Base-by-base conservation (phyloP, 2,329 filamentous ascomycete genomes). In the Aspergillus pseudotamarii region DNA sequence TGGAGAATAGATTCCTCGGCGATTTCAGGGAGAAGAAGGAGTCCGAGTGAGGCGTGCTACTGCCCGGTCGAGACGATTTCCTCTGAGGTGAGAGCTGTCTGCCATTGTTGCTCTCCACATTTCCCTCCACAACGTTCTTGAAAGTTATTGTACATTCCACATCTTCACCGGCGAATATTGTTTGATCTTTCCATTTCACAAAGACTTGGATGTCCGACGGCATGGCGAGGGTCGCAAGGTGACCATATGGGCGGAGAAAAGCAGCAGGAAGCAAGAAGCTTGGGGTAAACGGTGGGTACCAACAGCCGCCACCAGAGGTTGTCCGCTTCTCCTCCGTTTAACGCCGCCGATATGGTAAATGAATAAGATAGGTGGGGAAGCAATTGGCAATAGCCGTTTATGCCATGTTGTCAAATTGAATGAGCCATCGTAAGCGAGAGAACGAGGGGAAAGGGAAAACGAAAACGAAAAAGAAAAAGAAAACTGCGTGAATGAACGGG, bases 121-220 rank as follows among this genome's bases (percentile, higher is more conserved):
- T 69, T 64, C 69, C 81, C 57, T 85, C 78, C 34, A 85, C 82
- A 57, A 94, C 86, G 77, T 99, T 99, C 80, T 91, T 94, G 82
- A 99, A 99, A 57, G 92, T 97, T 78, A 99, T 96, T 69, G 90
- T 93, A 80, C 95, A 98, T 81, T 94, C 92, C 74, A 98, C 87
- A 75, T 97, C 91, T 83, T 99, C 95, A 79, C 95, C 95, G 62
- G 95, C 92, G 81, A 98, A 99, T 72, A 99, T 92, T 66, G 92
- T 94, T 78, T 94, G 89, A 76, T 96, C 92, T 78, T 93, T 91
- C 91, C 94, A 99, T 81, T 90, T 89, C 78, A 99, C 92, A 78
- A 94, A 97, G 79, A 97, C 94, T 78, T 94, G 91, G 77, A 99
- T 93, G 83, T 96, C 94, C 80, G 85, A 87, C 76, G 82, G 80